These are phyloP conservation scores for Citrus glauca DNA, from an alignment of 345 rosid species.

Conservation along the genomic window DNA sequence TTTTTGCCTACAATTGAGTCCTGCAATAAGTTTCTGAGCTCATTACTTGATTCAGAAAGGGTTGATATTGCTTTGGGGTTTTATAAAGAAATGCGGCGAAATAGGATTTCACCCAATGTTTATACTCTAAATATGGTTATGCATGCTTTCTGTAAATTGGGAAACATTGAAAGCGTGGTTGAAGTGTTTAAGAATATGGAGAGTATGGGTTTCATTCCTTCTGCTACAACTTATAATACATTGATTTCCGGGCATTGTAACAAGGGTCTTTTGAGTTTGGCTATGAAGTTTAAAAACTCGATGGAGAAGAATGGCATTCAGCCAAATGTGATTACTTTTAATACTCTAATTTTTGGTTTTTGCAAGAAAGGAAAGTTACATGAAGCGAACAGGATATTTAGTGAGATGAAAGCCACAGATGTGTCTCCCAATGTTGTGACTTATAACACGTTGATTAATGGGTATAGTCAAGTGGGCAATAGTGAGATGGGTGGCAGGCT, in stretches of 20 bases:
- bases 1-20: slow-evolving; percentile 66
- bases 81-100: slow-evolving; percentile 59
- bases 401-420: slow-evolving; percentile 58
- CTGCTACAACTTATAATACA: slow-evolving; percentile 56
- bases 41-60: slow-evolving; percentile 50
- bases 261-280: slow-evolving; percentile 61
- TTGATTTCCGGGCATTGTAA: slow-evolving; percentile 67
- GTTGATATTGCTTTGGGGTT: slow-evolving; percentile 59
- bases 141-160: slow-evolving; percentile 51
- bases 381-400: slow-evolving; percentile 58
- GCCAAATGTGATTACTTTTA: slow-evolving; percentile 65
- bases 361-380: slow-evolving; percentile 48
- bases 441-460: slow-evolving; percentile 74
- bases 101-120: slow-evolving; percentile 69
- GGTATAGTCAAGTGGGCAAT: slow-evolving; percentile 49
- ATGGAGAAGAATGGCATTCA: slow-evolving; percentile 50
- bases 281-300: slow-evolving; percentile 53
- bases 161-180: slow-evolving; percentile 61
- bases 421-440: slow-evolving; percentile 61
- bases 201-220: slow-evolving; percentile 44
- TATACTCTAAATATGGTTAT: slow-evolving; percentile 75
- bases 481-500: slow-evolving; percentile 55
- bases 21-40: slow-evolving; percentile 78
- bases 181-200: slow-evolving; percentile 57
- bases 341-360: slow-evolving; percentile 65